These are phyloP conservation scores for Cercophora sp. DNA, from an alignment of 495 filamentous ascomycete genomes.

Conservation along the genomic window DNA sequence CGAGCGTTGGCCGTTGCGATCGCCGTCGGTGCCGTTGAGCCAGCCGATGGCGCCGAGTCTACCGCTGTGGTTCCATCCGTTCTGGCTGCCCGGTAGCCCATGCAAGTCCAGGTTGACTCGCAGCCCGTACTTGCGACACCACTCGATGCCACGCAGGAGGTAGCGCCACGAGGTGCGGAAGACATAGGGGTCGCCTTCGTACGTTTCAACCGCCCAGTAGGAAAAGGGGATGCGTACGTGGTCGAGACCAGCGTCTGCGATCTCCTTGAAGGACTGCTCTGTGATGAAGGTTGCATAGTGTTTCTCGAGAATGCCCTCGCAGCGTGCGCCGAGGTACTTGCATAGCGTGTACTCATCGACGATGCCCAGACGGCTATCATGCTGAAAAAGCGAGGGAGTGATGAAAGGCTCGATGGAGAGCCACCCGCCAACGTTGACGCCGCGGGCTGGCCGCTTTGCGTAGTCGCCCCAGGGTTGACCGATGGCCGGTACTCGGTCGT, in stretches of 20 bases:
- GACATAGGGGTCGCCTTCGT: slow-evolving; percentile 84
- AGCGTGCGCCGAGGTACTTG: slow-evolving; percentile 58
- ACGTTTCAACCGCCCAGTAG: slow-evolving; percentile 91
- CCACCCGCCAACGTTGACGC: slow-evolving; percentile 95
- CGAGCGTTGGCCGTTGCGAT: slow-evolving; percentile 66
- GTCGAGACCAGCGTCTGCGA: slow-evolving; percentile 84
- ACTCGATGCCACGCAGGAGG: slow-evolving; percentile 88
- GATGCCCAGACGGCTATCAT: slow-evolving; percentile 56
- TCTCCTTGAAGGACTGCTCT: slow-evolving; percentile 77
- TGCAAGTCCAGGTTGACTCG: slow-evolving; percentile 94
- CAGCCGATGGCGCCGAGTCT: slow-evolving; percentile 67
- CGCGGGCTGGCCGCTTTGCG: slow-evolving; percentile 71
- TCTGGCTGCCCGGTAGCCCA: slow-evolving; percentile 77
- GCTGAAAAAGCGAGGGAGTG: slow-evolving; percentile 85
- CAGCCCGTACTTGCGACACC: slow-evolving; percentile 85
- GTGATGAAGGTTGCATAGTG: slow-evolving; percentile 89
- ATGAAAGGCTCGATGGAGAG: slow-evolving; percentile 93
- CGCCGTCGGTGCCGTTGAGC: slow-evolving; percentile 69
- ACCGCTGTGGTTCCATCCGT: slow-evolving; percentile 88
- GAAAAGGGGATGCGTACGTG: slow-evolving; percentile 92
- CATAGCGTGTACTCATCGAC: slow-evolving; percentile 87
- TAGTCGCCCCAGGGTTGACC: slow-evolving; percentile 73
- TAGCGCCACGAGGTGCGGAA: slow-evolving; percentile 89
- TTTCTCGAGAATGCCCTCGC: slow-evolving; percentile 66
- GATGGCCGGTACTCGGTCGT: slow-evolving; percentile 73